These are phyloP conservation scores for Fomitiporia mediterranea DNA, from an alignment of 1,284 basidiomycete species.

Conservation along the genomic window DNA sequence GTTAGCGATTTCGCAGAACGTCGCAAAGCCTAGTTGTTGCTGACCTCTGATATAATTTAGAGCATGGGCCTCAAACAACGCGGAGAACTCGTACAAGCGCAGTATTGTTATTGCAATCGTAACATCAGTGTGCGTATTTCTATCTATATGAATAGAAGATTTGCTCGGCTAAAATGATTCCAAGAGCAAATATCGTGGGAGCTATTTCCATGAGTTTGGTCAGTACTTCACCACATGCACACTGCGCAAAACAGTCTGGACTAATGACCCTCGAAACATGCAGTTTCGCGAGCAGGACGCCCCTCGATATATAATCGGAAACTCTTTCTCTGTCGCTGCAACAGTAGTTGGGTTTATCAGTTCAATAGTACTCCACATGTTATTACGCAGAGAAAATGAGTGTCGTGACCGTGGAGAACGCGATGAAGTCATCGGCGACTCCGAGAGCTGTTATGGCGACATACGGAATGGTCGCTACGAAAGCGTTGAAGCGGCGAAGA, in stretches of 20 bases:
- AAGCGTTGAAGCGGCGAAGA: constrained; percentile 46
- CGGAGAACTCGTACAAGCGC: constrained; percentile 72
- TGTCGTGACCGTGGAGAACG: constrained; percentile 41
- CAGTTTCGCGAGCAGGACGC: constrained; percentile 34
- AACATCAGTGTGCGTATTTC: constrained; percentile 38
- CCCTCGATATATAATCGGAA: constrained; percentile 48
- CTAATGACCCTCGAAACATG: neutral
- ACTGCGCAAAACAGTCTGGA: constrained; percentile 18
- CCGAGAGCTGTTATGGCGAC: constrained; percentile 19
- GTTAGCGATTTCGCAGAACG: neutral
- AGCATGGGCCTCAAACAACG: constrained; percentile 68
- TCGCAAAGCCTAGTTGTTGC: too few relatives aligned
- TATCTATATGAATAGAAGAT: neutral
- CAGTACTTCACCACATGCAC: constrained; percentile 19
- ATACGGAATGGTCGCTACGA: constrained; percentile 35
- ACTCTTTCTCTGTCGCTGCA: constrained; percentile 46
- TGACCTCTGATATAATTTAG: neutral
- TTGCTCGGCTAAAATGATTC: neutral
- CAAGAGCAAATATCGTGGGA: constrained; percentile 42
- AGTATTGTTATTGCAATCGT: constrained; percentile 67
- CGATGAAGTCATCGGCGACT: constrained; percentile 40
- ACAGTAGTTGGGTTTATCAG: constrained; percentile 41
- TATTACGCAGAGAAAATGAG: constrained; percentile 40
- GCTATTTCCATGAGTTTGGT: constrained; percentile 45
- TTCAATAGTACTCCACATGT: constrained; percentile 34